A percentile compares a stretch with the other conserved stretches of the same genome.
Conservation (phyloP, 2,329 filamentous ascomycete genomes). For the Cytospora leucostoma region DNA sequence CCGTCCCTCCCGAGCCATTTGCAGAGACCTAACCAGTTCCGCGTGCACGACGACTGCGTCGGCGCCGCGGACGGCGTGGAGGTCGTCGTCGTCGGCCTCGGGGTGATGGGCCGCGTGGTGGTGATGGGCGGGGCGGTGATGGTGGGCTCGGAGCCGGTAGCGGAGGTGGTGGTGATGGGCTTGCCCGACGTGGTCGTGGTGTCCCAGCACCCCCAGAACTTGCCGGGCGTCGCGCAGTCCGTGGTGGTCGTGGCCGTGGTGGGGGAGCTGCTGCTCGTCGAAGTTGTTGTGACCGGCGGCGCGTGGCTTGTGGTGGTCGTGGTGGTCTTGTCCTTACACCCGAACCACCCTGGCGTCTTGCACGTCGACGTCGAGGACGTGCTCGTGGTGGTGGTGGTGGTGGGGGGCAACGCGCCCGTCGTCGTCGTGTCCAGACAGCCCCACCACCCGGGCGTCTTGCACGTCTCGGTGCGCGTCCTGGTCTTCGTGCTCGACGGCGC, state of each 20-base stretch:
- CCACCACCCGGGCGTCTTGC: slow-evolving; percentile 92
- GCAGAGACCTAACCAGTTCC: slow-evolving; percentile 46
- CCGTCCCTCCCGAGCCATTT: slow-evolving; percentile 39
- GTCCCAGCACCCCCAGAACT: slow-evolving; percentile 59
- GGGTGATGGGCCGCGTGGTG: slow-evolving; percentile 35
- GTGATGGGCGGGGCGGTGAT: slow-evolving; percentile 34
- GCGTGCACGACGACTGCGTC: slow-evolving; percentile 38
- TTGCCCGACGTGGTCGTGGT: slow-evolving; percentile 34
- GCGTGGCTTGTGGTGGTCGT: slow-evolving; percentile 33
- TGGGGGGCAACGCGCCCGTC: slow-evolving; percentile 41
- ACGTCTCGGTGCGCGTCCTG: slow-evolving; percentile 76
- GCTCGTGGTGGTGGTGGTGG: slow-evolving; percentile 42
- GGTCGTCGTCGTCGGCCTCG: slow-evolving; percentile 37
- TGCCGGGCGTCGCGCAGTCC: slow-evolving; percentile 53
- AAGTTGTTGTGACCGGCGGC: slow-evolving; percentile 33
- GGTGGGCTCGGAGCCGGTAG: slow-evolving; percentile 31
- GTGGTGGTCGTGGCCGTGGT: slow-evolving; percentile 35
- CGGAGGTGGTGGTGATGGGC: slow-evolving; percentile 23
- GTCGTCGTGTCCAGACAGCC: slow-evolving; percentile 72
- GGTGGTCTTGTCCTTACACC: slow-evolving; percentile 58
- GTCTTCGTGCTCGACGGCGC: slow-evolving; percentile 62
- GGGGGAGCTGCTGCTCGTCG: slow-evolving; percentile 40
- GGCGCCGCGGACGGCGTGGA: slow-evolving; percentile 19
- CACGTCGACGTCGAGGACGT: slow-evolving; percentile 53
- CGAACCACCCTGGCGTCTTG: slow-evolving; percentile 66